phyloP scores from a whole-genome alignment of 2,329 filamentous ascomycete genomes.

The Xylaria sp. region DNA sequence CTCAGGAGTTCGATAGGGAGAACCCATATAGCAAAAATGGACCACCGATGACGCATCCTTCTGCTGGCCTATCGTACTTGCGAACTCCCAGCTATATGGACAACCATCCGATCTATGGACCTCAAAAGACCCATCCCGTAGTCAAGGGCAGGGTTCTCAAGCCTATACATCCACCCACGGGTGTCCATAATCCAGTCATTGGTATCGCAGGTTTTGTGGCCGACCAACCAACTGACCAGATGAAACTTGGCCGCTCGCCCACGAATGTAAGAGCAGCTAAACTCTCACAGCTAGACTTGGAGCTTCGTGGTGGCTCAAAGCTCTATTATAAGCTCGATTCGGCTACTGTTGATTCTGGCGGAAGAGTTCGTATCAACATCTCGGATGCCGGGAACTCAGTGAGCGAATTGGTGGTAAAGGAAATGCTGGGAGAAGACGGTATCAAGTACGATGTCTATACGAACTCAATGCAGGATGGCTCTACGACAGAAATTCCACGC shows the following conservation, averaged over 20 bases:
- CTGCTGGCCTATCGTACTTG: slow-evolving; percentile 71
- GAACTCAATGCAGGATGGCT: slow-evolving; percentile 17
- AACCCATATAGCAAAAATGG: slow-evolving; percentile 63
- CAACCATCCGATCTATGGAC: slow-evolving; percentile 71
- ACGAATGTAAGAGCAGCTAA: slow-evolving; percentile 21
- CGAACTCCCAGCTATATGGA: slow-evolving; percentile 65
- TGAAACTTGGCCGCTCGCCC: slow-evolving; percentile 2
- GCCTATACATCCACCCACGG: slow-evolving; percentile 51
- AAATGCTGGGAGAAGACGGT: slow-evolving; percentile 53
- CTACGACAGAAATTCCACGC: slow-evolving; percentile 13
- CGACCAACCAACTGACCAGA: slow-evolving; percentile 41
- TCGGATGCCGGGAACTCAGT: slow-evolving; percentile 51
- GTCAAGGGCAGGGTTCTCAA: slow-evolving; percentile 63
- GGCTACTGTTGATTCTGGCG: slow-evolving; percentile 63
- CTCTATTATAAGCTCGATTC: slow-evolving; percentile 62
- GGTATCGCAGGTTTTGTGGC: slow-evolving; percentile 67
- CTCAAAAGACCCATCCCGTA: slow-evolving; percentile 62
- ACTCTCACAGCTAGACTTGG: slow-evolving; percentile 57
- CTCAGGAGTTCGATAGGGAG: slow-evolving; percentile 41
- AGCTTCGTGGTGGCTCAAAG: slow-evolving; percentile 64
- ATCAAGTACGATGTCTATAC: slow-evolving; percentile 46
- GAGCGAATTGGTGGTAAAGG: slow-evolving; percentile 59
- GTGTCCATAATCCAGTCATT: slow-evolving; percentile 55
- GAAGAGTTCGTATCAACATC: slow-evolving; percentile 60
- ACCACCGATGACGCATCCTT: slow-evolving; percentile 71